These are phyloP conservation scores for Leccinum incarnatum DNA, from an alignment of 768 basidiomycete genomes.

Conservation along the genomic window DNA sequence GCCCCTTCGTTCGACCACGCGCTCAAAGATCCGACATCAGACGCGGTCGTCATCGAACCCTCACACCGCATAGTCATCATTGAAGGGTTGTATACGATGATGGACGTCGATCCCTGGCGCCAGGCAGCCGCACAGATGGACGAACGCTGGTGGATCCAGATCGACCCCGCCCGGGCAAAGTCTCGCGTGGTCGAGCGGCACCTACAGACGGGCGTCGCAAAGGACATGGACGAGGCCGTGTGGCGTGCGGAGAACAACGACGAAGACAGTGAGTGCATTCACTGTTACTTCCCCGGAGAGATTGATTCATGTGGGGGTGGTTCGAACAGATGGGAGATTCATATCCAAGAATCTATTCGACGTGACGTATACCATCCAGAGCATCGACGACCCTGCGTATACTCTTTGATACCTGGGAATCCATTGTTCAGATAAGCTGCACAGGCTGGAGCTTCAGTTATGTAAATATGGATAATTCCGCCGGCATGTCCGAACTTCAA, in stretches of 20 bases:
- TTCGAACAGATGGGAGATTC: constrained; percentile 42
- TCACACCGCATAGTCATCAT: constrained; percentile 77
- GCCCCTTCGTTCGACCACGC: constrained; percentile 86
- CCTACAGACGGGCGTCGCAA: constrained; percentile 73
- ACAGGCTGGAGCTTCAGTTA: neutral
- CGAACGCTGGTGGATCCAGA: constrained; percentile 73
- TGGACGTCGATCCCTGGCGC: constrained; percentile 72
- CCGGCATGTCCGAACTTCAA: neutral
- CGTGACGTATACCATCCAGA: constrained; percentile 40
- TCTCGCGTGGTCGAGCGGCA: constrained; percentile 67
- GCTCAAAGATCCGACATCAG: constrained; percentile 75
- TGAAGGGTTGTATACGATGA: constrained; percentile 86
- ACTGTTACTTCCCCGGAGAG: too few species aligned
- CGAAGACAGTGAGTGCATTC: constrained; percentile 56
- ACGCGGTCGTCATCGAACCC: constrained; percentile 52
- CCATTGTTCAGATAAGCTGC: neutral
- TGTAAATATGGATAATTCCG: neutral
- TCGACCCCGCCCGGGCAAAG: constrained; percentile 54
- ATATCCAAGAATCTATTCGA: constrained; percentile 38
- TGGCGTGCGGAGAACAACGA: constrained; percentile 76
- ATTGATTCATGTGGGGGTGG: neutral
- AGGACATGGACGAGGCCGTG: constrained; percentile 57
- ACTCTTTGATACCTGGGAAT: neutral
- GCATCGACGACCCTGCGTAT: constrained; percentile 39
- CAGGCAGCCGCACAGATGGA: constrained; percentile 64